Percentiles rank a stretch among this genome's conserved stretches.
phyloP scores from a whole-genome alignment of 73 alveolate species.

The Paraurostyla sp. region DNA sequence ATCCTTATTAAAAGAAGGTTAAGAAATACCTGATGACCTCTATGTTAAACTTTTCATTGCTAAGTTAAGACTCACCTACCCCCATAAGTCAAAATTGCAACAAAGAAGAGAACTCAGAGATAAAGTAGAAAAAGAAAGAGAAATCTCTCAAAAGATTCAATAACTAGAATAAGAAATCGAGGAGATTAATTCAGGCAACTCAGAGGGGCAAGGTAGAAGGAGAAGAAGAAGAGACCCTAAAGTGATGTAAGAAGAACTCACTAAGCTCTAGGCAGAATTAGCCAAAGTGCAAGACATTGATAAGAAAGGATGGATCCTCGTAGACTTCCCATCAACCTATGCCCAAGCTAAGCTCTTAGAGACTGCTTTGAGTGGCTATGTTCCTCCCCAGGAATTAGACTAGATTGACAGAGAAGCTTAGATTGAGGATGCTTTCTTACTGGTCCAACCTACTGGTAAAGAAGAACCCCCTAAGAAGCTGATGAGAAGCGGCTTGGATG shows the following conservation, averaged over 20 bases:
- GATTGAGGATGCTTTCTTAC: constrained; percentile 75
- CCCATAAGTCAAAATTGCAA: constrained; percentile 76
- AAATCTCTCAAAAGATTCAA: constrained; percentile 75
- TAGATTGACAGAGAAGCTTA: constrained; percentile 71
- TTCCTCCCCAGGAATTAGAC: constrained; percentile 85
- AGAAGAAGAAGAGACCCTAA: constrained; percentile 75
- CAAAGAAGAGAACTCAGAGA: constrained; percentile 74
- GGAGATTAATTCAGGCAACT: not conserved
- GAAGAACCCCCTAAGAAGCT: constrained; percentile 78
- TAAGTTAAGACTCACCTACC: constrained; percentile 80
- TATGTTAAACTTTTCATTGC: constrained; percentile 83
- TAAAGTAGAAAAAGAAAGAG: constrained; percentile 79
- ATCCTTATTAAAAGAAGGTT: constrained; percentile 79
- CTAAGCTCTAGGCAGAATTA: constrained; percentile 74
- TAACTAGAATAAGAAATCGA: constrained; percentile 25
- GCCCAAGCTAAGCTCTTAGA: constrained; percentile 94
- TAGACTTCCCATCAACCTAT: constrained; percentile 94
- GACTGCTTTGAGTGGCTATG: constrained; percentile 88
- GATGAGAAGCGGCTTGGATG: constrained; percentile 89
- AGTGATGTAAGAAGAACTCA: constrained; percentile 63
- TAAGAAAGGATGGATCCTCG: constrained; percentile 92
- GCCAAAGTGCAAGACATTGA: constrained; percentile 71
- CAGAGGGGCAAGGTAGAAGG: constrained; percentile 56
- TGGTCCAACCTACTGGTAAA: constrained; percentile 85
- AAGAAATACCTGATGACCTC: constrained; percentile 85